Evolutionary conservation across 2,329 filamentous ascomycete genomes (phyloP).

Genomic region (Diaporthe nobilis): DNA sequence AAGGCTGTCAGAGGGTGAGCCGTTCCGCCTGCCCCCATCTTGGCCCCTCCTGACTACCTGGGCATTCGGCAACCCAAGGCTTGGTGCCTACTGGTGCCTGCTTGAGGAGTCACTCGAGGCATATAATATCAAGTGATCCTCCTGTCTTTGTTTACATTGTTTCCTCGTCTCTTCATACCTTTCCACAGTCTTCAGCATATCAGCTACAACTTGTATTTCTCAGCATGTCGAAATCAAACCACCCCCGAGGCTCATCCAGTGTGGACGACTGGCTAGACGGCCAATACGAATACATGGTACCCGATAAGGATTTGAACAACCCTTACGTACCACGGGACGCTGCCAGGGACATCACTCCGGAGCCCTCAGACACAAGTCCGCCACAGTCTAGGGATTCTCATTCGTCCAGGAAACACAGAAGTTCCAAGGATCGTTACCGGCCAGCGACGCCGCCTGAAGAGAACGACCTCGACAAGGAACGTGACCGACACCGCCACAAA

Average conservation of each 20-base stretch:
- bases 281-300: constrained; percentile 40
- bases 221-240: constrained; percentile 35
- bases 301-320: constrained; percentile 33
- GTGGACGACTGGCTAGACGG: constrained; percentile 41
- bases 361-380: constrained; percentile 20
- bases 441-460: constrained; percentile 38
- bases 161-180: not conserved
- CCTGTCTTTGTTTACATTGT: not conserved
- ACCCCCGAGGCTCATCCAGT: constrained; percentile 21
- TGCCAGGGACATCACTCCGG: constrained; percentile 17
- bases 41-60: constrained; percentile 3
- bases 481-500: constrained; percentile 25
- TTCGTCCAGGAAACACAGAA: constrained; percentile 2
- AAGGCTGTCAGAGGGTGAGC: constrained; percentile 14
- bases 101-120: constrained; percentile 4
- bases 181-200: not conserved
- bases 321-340: constrained; percentile 27
- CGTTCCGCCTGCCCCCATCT: constrained; percentile 4
- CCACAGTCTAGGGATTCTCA: not conserved
- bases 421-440: constrained; percentile 9
- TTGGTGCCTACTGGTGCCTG: constrained; percentile 23
- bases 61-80: not conserved
- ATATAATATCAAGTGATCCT: constrained; percentile 24
- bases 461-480: constrained; percentile 26
- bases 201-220: not conserved